Evolutionary conservation across 345 rosid species (phyloP).

Genomic region (Populus deltoides): DNA sequence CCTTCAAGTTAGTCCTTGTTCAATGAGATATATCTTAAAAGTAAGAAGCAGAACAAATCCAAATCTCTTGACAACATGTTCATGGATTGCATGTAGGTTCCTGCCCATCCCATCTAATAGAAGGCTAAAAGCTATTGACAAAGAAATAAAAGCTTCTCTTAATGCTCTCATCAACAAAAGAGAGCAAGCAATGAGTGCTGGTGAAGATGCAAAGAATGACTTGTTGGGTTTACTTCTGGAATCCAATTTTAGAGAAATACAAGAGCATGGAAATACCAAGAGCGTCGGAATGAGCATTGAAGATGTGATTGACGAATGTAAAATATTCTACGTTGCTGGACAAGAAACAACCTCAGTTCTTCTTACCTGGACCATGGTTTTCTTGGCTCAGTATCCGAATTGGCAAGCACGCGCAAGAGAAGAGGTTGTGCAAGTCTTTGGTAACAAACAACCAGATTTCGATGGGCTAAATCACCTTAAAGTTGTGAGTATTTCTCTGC

Average conservation of each 20-base stretch:
- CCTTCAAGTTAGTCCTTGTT: too few relatives aligned
- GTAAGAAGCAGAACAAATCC: neutral
- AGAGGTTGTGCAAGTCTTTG: slow-evolving; percentile 21
- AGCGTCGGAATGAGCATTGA: slow-evolving; percentile 32
- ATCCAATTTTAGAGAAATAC: slow-evolving; percentile 37
- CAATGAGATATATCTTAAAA: too few relatives aligned
- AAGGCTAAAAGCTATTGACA: slow-evolving; percentile 37
- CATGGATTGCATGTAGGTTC: slow-evolving; percentile 30
- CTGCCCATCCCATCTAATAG: slow-evolving; percentile 43
- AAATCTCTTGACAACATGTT: slow-evolving; percentile 1
- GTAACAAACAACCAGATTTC: slow-evolving; percentile 8
- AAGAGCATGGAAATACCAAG: slow-evolving; percentile 16
- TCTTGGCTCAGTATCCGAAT: slow-evolving; percentile 1
- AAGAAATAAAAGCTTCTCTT: slow-evolving; percentile 27
- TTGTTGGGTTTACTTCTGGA: slow-evolving; percentile 44
- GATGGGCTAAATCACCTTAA: slow-evolving; percentile 22
- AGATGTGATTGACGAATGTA: slow-evolving; percentile 28
- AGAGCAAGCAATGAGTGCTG: slow-evolving; percentile 32
- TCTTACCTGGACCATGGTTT: slow-evolving; percentile 24
- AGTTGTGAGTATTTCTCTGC: slow-evolving; percentile 2
- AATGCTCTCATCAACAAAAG: slow-evolving; percentile 33
- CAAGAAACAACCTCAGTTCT: slow-evolving; percentile 18
- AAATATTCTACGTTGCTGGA: slow-evolving; percentile 24
- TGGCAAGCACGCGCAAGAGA: slow-evolving; percentile 22
- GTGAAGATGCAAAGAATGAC: slow-evolving; percentile 34